Conservation (phyloP, 2,329 filamentous ascomycete genomes). For the Coccinonectria pachysandricola region DNA sequence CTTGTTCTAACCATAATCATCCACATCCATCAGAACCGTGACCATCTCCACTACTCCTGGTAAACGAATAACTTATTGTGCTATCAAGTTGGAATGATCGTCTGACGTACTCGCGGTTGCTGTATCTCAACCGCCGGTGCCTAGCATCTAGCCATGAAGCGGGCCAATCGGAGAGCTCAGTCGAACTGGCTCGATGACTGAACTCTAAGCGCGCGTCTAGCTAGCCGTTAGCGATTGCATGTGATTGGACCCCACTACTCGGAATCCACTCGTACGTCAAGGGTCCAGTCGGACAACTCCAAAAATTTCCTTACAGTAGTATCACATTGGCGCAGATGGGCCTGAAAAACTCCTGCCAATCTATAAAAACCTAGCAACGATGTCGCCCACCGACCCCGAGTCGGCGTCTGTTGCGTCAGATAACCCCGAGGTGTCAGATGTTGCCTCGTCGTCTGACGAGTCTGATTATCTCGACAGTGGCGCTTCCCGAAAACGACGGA, state of each 20-base stretch:
- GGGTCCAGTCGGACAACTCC: constrained; percentile 15
- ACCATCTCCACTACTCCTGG: too few relatives aligned
- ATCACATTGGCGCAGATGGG: too few relatives aligned
- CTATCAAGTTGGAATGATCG: too few relatives aligned
- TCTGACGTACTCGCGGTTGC: too few relatives aligned
- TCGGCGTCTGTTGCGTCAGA: constrained; percentile 10
- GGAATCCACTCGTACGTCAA: constrained; percentile 8
- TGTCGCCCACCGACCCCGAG: constrained; percentile 11
- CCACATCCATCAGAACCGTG: too few relatives aligned
- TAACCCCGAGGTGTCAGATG: constrained; percentile 7
- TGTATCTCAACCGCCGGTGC: too few relatives aligned
- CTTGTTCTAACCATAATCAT: too few relatives aligned
- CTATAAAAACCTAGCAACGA: constrained; percentile 14
- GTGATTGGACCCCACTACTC: constrained; percentile 6
- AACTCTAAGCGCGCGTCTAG: constrained; percentile 23
- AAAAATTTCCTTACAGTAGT: constrained; percentile 16
- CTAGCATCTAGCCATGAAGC: too few relatives aligned
- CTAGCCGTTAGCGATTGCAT: not conserved
- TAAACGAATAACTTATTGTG: too few relatives aligned
- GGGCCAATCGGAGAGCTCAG: too few relatives aligned
- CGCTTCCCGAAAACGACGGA: constrained; percentile 35
- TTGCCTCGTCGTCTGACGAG: constrained; percentile 23
- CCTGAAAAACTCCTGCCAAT: constrained; percentile 16
- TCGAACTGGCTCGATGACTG: too few relatives aligned
- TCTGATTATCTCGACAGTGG: constrained; percentile 41